These are phyloP conservation scores for Hyaloscypha bicolor DNA, from an alignment of 495 filamentous ascomycete genomes.

Conservation along the genomic window DNA sequence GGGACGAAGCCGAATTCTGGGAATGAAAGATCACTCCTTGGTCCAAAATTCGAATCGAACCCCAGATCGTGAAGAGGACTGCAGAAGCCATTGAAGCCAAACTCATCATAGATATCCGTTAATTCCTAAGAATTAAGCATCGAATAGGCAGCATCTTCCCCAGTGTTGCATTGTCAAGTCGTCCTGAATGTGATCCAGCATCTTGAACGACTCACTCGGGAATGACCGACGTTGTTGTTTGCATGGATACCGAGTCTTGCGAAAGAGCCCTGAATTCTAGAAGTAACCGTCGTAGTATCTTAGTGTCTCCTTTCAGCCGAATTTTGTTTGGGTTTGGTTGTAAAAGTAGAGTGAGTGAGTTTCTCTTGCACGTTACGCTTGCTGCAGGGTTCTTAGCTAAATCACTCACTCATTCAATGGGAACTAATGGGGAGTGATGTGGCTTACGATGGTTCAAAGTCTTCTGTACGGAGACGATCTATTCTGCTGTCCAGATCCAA, in stretches of 20 bases:
- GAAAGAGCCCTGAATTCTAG: neutral
- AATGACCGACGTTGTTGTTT: neutral
- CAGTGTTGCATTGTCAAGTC: neutral
- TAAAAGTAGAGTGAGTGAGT: slow-evolving; percentile 12
- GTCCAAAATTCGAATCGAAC: slow-evolving; percentile 9
- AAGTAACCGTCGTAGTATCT: slow-evolving; percentile 6
- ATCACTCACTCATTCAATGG: neutral
- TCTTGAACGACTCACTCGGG: neutral
- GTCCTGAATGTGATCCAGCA: neutral
- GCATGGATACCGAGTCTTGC: neutral
- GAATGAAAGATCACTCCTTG: neutral
- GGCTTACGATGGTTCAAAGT: slow-evolving; percentile 1
- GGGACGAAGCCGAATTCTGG: neutral
- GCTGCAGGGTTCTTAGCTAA: neutral
- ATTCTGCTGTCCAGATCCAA: slow-evolving; percentile 9
- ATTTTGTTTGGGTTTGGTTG: slow-evolving; percentile 15
- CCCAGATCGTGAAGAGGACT: slow-evolving; percentile 1
- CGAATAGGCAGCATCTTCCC: neutral
- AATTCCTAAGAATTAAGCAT: neutral
- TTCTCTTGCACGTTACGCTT: slow-evolving; percentile 9
- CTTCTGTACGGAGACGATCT: neutral
- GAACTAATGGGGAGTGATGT: neutral
- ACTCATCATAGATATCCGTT: neutral
- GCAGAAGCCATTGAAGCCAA: neutral
- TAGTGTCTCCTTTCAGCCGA: slow-evolving; percentile 10